These are phyloP conservation scores for Cucurbita pepo DNA, from an alignment of 306 rosid genomes.

Conservation along the genomic window DNA sequence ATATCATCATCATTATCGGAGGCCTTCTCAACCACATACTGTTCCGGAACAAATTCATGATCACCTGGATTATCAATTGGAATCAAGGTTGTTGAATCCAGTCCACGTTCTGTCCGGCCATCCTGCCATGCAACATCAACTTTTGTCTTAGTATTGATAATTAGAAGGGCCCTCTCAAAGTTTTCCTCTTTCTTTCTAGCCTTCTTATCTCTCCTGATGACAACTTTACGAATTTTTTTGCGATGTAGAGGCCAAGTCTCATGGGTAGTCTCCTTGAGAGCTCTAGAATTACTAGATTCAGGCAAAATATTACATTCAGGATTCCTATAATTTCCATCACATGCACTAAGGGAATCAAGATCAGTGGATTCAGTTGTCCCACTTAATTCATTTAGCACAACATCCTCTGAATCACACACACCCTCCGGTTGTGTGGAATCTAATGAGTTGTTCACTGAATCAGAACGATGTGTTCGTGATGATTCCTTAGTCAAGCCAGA, in stretches of 20 bases:
- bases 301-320: slow-evolving; percentile 23
- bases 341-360: slow-evolving; percentile 34
- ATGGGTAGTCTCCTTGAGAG: slow-evolving; percentile 53
- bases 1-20: slow-evolving; percentile 55
- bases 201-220: slow-evolving; percentile 80
- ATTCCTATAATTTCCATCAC: slow-evolving; percentile 34
- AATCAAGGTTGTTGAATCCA: slow-evolving; percentile 53
- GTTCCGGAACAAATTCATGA: slow-evolving; percentile 95
- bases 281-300: slow-evolving; percentile 54
- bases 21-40: slow-evolving; percentile 89
- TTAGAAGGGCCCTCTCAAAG: slow-evolving; percentile 76
- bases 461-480: slow-evolving; percentile 39
- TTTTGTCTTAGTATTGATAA: slow-evolving; percentile 60
- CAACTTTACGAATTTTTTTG: slow-evolving; percentile 81
- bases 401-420: slow-evolving; percentile 66
- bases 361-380: slow-evolving; percentile 50
- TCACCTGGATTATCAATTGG: slow-evolving; percentile 90
- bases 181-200: slow-evolving; percentile 76
- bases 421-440: slow-evolving; percentile 53
- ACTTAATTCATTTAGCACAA: slow-evolving; percentile 43
- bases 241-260: slow-evolving; percentile 86
- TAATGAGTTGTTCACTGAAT: slow-evolving; percentile 35
- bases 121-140: slow-evolving; percentile 97
- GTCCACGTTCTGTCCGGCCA: slow-evolving; percentile 40
- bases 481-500: slow-evolving; percentile 31